Percentiles rank a stretch among this genome's conserved stretches.
These are phyloP conservation scores for Glonium stellatum DNA, from an alignment of 495 filamentous ascomycete genomes.

Conservation along the genomic window DNA sequence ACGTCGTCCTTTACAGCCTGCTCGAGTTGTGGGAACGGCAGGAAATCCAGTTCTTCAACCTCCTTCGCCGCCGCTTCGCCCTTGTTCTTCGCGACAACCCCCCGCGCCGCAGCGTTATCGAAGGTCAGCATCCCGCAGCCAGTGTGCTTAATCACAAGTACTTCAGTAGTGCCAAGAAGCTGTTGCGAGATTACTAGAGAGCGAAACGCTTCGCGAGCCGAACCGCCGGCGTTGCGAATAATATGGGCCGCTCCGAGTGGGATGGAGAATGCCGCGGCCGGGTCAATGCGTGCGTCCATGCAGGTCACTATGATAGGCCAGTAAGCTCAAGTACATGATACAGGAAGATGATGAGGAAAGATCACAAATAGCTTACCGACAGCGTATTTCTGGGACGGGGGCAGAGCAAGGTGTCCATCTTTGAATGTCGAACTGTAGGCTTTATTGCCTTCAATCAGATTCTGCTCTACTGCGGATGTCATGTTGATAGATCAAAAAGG, in stretches of 20 bases:
- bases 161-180: slow-evolving; percentile 69
- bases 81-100: slow-evolving; percentile 52
- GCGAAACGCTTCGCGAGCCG: slow-evolving; percentile 60
- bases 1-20: slow-evolving; percentile 62
- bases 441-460: slow-evolving; percentile 52
- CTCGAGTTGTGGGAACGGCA: slow-evolving; percentile 59
- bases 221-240: slow-evolving; percentile 72
- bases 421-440: slow-evolving; percentile 56
- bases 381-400: slow-evolving; percentile 63
- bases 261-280: slow-evolving; percentile 64
- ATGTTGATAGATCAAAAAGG: slow-evolving; percentile 16
- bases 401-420: slow-evolving; percentile 59
- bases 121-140: slow-evolving; percentile 83
- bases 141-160: slow-evolving; percentile 71
- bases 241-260: slow-evolving; percentile 71
- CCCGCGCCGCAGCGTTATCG: slow-evolving; percentile 55
- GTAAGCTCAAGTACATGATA: slow-evolving; percentile 2
- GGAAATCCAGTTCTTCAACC: slow-evolving; percentile 49
- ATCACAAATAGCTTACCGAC: slow-evolving; percentile 38
- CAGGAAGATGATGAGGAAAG: not conserved
- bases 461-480: slow-evolving; percentile 45
- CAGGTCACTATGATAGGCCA: slow-evolving; percentile 52
- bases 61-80: slow-evolving; percentile 41
- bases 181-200: slow-evolving; percentile 76
- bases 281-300: slow-evolving; percentile 80